These are phyloP conservation scores for Jamesozyma hellenica DNA, from an alignment of 805 yeast genomes.

Conservation along the genomic window DNA sequence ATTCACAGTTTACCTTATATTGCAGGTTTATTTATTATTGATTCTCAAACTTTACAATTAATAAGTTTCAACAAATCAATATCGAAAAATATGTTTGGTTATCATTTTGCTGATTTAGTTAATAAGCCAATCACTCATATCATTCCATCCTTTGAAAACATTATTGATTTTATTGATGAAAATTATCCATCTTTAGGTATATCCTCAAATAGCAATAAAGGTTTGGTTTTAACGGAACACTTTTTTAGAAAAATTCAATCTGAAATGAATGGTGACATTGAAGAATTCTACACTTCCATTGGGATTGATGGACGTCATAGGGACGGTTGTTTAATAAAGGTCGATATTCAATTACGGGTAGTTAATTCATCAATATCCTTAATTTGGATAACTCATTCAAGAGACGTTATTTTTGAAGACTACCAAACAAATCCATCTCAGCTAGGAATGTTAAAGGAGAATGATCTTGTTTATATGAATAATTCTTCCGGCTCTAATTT, in stretches of 20 bases:
- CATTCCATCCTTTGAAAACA: constrained; percentile 50
- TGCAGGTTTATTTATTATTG: constrained; percentile 73
- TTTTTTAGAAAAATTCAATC: constrained; percentile 66
- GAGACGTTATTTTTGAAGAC: constrained; percentile 32
- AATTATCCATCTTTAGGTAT: constrained; percentile 34
- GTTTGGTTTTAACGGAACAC: constrained; percentile 84
- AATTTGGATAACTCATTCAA: constrained; percentile 81
- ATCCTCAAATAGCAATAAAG: constrained; percentile 35
- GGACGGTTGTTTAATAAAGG: constrained; percentile 53
- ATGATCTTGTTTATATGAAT: constrained; percentile 25
- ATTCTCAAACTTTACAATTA: constrained; percentile 39
- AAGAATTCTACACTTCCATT: constrained; percentile 48
- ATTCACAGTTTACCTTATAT: constrained; percentile 75
- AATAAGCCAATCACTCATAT: constrained; percentile 44
- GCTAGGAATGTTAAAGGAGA: constrained; percentile 32
- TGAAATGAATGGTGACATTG: constrained; percentile 33
- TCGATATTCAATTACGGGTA: constrained; percentile 77
- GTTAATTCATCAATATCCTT: constrained; percentile 48
- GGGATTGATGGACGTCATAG: constrained; percentile 63
- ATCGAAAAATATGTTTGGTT: constrained; percentile 69
- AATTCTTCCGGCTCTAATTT: constrained; percentile 20
- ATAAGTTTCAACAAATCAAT: constrained; percentile 73
- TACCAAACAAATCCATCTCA: constrained; percentile 33
- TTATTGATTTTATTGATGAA: constrained; percentile 24
- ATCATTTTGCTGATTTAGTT: constrained; percentile 35